Conservation (phyloP, 805 yeast species). For the Lipomyces orientalis region DNA sequence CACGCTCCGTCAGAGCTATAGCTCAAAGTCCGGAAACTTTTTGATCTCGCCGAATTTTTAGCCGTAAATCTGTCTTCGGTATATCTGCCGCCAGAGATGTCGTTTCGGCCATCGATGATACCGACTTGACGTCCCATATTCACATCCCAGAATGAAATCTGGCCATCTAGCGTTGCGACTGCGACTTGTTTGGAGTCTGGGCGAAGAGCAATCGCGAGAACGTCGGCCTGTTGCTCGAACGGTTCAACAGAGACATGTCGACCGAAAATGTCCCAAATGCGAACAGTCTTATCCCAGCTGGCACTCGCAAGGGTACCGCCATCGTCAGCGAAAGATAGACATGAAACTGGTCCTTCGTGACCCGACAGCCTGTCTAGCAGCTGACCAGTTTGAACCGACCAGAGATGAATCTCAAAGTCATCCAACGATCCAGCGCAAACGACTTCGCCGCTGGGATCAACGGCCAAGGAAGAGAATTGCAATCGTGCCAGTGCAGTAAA, state of each 20-base stretch:
- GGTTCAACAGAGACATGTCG: constrained; percentile 91
- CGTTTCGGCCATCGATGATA: constrained; percentile 82
- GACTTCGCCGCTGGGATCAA: constrained; percentile 96
- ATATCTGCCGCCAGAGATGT: constrained; percentile 85
- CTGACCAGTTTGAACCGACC: constrained; percentile 98
- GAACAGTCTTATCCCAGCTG: constrained; percentile 93
- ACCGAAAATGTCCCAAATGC: constrained; percentile 92
- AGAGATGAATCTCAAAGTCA: constrained; percentile 86
- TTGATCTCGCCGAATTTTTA: constrained; percentile 80
- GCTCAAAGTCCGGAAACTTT: constrained; percentile 76
- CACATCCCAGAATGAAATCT: constrained; percentile 80
- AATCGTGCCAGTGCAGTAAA: constrained; percentile 89
- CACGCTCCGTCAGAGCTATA: constrained; percentile 90
- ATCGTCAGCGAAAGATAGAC: constrained; percentile 82
- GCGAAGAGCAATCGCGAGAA: constrained; percentile 77
- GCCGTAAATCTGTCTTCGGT: constrained; percentile 81
- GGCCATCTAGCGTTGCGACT: constrained; percentile 87
- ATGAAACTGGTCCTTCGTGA: constrained; percentile 94
- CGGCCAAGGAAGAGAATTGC: constrained; percentile 87
- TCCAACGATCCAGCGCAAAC: constrained; percentile 94
- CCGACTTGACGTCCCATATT: constrained; percentile 81
- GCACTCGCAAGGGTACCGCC: constrained; percentile 82
- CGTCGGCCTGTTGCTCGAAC: constrained; percentile 82
- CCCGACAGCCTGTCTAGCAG: constrained; percentile 86
- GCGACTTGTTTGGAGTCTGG: constrained; percentile 94